These are phyloP conservation scores for Cordyceps cateniannulata DNA, from an alignment of 2,329 filamentous ascomycete genomes.

Conservation along the genomic window DNA sequence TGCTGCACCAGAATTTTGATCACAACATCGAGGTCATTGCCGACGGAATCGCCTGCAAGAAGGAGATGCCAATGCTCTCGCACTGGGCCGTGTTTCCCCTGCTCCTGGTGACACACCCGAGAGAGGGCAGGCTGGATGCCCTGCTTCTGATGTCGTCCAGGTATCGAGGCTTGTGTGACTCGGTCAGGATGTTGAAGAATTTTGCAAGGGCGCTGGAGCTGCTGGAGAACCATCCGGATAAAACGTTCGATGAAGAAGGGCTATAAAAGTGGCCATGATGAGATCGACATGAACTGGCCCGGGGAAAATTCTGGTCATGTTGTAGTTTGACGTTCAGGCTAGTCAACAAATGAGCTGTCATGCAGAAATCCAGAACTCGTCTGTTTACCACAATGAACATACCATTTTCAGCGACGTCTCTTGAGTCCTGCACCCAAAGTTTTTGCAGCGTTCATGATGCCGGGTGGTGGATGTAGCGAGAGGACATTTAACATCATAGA, in stretches of 20 bases:
- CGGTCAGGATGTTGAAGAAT: neutral
- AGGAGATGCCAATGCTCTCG: neutral
- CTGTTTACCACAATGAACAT: too few relatives aligned
- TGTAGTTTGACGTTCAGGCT: too few relatives aligned
- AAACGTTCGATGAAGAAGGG: neutral
- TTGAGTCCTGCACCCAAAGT: too few relatives aligned
- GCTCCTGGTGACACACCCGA: constrained; percentile 1
- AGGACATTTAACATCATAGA: too few relatives aligned
- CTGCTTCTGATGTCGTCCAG: constrained; percentile 5
- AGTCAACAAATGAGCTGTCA: too few relatives aligned
- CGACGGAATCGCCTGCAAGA: neutral
- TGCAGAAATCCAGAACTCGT: too few relatives aligned
- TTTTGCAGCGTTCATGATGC: too few relatives aligned
- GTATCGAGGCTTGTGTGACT: neutral
- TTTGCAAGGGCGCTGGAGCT: neutral
- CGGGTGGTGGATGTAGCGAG: too few relatives aligned
- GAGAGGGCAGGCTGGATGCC: neutral
- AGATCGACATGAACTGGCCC: too few relatives aligned
- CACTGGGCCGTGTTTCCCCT: neutral
- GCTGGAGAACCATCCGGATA: neutral
- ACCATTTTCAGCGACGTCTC: too few relatives aligned
- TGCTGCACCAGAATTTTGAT: constrained; percentile 7
- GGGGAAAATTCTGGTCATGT: too few relatives aligned
- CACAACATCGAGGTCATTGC: neutral
- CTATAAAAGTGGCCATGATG: neutral